Evolutionary conservation across 2,329 filamentous ascomycete species (phyloP).

Genomic region (Hypocrella siamensis): DNA sequence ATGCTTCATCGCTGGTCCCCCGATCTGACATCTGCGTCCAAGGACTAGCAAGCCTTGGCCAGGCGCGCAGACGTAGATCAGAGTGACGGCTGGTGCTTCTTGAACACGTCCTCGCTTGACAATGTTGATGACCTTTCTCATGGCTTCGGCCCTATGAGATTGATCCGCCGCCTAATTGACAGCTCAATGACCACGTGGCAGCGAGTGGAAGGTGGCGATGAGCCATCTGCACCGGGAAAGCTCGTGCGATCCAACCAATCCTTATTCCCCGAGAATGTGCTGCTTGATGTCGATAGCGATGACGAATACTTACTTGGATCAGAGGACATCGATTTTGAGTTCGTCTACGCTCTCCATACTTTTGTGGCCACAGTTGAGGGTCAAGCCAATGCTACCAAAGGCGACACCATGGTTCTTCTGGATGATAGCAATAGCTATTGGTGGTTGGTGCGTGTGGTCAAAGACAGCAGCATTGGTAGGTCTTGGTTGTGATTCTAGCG

Average conservation of each 20-base stretch:
- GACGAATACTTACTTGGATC: slow-evolving; percentile 72
- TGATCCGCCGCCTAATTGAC: too few species aligned
- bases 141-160: too few species aligned
- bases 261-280: neutral
- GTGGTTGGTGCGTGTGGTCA: slow-evolving; percentile 96
- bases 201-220: too few species aligned
- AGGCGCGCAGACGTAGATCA: neutral
- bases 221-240: too few species aligned
- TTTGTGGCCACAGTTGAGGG: slow-evolving; percentile 97
- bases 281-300: slow-evolving; percentile 41
- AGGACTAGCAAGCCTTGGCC: slow-evolving; percentile 3
- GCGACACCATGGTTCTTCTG: slow-evolving; percentile 94
- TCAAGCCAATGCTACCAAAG: slow-evolving; percentile 95
- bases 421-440: slow-evolving; percentile 99
- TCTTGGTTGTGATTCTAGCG: neutral
- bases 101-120: neutral
- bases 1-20: neutral
- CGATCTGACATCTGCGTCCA: neutral
- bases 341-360: slow-evolving; percentile 94
- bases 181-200: too few species aligned
- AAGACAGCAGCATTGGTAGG: slow-evolving; percentile 82
- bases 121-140: neutral
- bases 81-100: neutral
- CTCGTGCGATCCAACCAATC: too few species aligned
- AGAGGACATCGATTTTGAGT: slow-evolving; percentile 99